phyloP scores from a whole-genome alignment of 495 filamentous ascomycete genomes.

The Neurospora tetrasperma region DNA sequence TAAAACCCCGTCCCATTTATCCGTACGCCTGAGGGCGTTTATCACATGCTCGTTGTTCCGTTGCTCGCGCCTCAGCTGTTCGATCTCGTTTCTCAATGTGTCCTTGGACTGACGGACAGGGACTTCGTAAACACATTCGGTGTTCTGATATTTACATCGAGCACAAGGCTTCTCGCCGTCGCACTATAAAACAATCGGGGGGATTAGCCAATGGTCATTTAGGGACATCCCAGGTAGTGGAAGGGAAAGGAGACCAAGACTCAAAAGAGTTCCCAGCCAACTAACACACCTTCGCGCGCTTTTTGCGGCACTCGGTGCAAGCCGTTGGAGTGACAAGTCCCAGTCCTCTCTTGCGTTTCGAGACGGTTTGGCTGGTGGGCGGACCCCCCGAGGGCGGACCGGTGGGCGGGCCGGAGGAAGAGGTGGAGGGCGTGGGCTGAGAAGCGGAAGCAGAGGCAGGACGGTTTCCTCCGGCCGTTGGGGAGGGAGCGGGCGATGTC shows the following conservation, averaged over 20 bases:
- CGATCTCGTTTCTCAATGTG: conserved; percentile 41
- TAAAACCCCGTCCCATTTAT: conserved; percentile 38
- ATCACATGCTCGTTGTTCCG: conserved; percentile 37
- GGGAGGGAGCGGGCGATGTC: conserved; percentile 1
- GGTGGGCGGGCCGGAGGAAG: conserved; percentile 6
- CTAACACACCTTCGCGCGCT: conserved; percentile 40
- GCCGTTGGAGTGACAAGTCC: conserved; percentile 46
- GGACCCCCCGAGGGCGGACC: neutral
- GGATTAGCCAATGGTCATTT: neutral
- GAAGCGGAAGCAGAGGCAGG: conserved; percentile 1
- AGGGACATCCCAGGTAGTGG: neutral
- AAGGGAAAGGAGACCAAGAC: neutral
- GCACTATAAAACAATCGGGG: conserved; percentile 27
- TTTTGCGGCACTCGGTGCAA: conserved; percentile 49
- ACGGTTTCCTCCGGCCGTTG: conserved; percentile 8
- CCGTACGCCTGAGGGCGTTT: conserved; percentile 32
- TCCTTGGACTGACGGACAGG: conserved; percentile 47
- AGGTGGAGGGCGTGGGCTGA: conserved; percentile 17
- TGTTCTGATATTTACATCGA: conserved; percentile 37
- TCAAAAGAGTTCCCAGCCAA: neutral
- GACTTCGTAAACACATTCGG: conserved; percentile 43
- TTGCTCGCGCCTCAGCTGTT: conserved; percentile 36
- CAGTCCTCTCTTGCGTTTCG: conserved; percentile 38
- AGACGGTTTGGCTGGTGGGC: conserved; percentile 10
- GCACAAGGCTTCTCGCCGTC: conserved; percentile 44